Evolutionary conservation across 2,329 filamentous ascomycete species (phyloP), one percentile per base, ranked within the genome.

Genomic region (Aphanocladium album): DNA sequence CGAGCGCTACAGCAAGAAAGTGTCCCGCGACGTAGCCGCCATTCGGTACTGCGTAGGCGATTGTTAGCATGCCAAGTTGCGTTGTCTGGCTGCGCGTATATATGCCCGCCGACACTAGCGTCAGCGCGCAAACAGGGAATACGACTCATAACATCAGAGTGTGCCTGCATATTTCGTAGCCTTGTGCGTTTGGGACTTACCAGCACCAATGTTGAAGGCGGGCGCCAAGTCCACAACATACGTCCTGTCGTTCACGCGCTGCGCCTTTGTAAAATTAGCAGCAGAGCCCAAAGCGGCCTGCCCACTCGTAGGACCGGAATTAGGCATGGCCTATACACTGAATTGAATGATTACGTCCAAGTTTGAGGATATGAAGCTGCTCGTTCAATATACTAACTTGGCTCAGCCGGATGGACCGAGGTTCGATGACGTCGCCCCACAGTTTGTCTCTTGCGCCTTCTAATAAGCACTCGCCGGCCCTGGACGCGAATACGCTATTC

Each of bases 1-100:
- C 61, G 14, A 64, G 67, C 8, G 73, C 73, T 2, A 71, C 74
- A 3, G 69, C 65, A 43, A 79, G 67, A 53, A 81, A 71, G 52
- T 75, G 70, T 17, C 74, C 71, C 5, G 77, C 74, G 1, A 79
- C 72, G 60, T 79, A 81, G 45, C 79, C 78, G 62, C 79, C 78
- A 60, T 81, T 77, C 2, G 78, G 78, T 16, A 80, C 74, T 76
- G 54, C 23, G 21, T 12, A 2, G 3, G 7, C 5, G 16, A 11
- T 12, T 35, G 54, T 57, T 23, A 57, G 54, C 19, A 19, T 16
- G 21, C 21, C 9, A 5, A 11, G 6, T 30, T 17, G 16, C 33
- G 3, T 19, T 6, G 7, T n/a, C 25, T 11, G 2, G 3, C 25
- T 30, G 5, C 3, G 11, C 14, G 41, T 8, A 23, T 35, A n/a